Base-by-base conservation (phyloP, 768 basidiomycete species). In the Tephrocybe sp. region DNA sequence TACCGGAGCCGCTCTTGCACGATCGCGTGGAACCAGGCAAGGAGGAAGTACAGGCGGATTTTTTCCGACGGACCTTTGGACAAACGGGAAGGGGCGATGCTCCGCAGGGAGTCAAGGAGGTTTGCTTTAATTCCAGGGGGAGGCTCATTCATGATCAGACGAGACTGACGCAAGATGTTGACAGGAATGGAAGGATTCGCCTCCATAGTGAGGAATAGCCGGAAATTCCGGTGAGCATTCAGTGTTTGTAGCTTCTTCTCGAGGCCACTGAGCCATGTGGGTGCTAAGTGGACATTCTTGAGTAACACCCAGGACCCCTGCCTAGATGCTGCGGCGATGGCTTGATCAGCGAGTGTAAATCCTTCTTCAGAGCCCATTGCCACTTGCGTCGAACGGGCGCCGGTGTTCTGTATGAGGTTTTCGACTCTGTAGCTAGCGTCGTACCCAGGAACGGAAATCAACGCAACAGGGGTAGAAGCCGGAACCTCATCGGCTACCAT, bases 361-460 rank as follows among this genome's bases (percentile, higher is more conserved):
- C 95, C 95, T 75, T 99, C 97, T 55, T 94, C 88, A 1, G 95
- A 97, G 19, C 97, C 97, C 94, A 99, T 97, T 12, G 97, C 97
- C 19, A 99, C 91, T 2, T 92, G 91, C 1, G 86, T 76, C 49
- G 92, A 94, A 21, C 87, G 82, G 23, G 82, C 76, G 13, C 84
- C 83, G 10, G 83, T 83, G 44, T 83, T 84, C 63, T 86, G 83
- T 56, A 94, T 83, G 36, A 95, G 78, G 57, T 85, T 86, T 59
- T 97, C 94, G 31, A 97, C 91, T 42, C 90, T 83, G 66, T 94
- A 98, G 66, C 94, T 95, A n/a, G 97, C 97, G 64, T 99, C 97
- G 61, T 97, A 95, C 13, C 97, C 97, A 2, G 91, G 84, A 3
- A 99, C 93, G 5, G 95, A 97, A 24, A 94, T 82, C 42, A 99